Evolutionary conservation across 305 asterid species (phyloP), one percentile per base, ranked within the genome.

Genomic region (Solanum hybrid): DNA sequence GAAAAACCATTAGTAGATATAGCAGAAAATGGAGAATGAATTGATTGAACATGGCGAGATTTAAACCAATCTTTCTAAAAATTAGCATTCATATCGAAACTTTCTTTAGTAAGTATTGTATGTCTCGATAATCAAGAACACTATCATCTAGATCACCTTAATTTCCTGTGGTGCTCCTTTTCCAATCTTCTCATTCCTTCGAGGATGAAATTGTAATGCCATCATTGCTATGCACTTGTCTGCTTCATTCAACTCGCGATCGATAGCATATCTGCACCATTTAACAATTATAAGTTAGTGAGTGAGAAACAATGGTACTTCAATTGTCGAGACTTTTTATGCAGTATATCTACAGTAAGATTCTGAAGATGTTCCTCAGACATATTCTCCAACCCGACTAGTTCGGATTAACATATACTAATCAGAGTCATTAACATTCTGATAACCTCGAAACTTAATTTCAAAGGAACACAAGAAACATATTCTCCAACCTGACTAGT

Each of bases 131-230:
- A 83, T 83, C 74, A 31, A 87, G 35, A 33, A 7, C 5, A 89
- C 26, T 71, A 77, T 16, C 28, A 69, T 77, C 92, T 31, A 20
- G 46, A 57, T 85, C 76, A 97, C 99, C 99, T 97, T 97, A 89
- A 97, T 93, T 83, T 94, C 97, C 69, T 29, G 35, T 79, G 93
- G 39, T 76, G 93, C 89, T 33, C 99, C 99, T 64, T 89, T 85
- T 85, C 99, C 99, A 80, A 90, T 92, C 91, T 97, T 97, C 90
- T 94, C 95, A 28, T 89, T 83, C 91, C 92, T 91, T 75, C 94
- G 94, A 10, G 99, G 99, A 92, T 97, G 99, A 88, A 93, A 96
- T 69, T 88, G 92, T 80, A 97, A 92, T 90, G 96, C 98, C 88
- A 69, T 93, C 92, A 94, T 88, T 42, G 93, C 98, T 64, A 90